These are phyloP conservation scores for Metschnikowia orientalis DNA, from an alignment of 805 yeast species.

Conservation along the genomic window DNA sequence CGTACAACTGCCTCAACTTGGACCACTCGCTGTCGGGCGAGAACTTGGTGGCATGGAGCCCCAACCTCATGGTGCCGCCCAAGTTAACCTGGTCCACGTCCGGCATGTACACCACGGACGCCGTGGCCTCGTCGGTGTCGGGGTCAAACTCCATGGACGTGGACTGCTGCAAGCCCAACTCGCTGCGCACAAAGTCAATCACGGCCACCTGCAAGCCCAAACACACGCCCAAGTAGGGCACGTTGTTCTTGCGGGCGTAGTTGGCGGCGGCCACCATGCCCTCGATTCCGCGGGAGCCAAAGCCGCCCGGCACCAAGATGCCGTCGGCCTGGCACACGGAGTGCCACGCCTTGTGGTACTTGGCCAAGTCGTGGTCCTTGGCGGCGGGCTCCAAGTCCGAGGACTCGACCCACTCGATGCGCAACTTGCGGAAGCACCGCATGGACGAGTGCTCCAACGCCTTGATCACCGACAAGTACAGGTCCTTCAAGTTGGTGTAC, in stretches of 20 bases:
- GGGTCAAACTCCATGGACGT: conserved; percentile 81
- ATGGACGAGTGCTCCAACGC: conserved; percentile 93
- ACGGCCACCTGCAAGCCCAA: conserved; percentile 96
- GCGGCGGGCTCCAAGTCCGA: conserved; percentile 77
- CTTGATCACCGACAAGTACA: conserved; percentile 91
- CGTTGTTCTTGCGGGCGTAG: conserved; percentile 94
- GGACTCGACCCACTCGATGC: conserved; percentile 95
- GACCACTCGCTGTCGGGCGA: conserved; percentile 62
- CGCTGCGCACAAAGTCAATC: conserved; percentile 83
- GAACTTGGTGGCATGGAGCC: conserved; percentile 86
- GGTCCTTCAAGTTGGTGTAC: conserved; percentile 92
- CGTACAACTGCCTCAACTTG: conserved; percentile 72
- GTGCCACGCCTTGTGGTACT: conserved; percentile 95
- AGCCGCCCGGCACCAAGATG: conserved; percentile 97
- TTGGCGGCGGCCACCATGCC: conserved; percentile 97
- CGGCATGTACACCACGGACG: conserved; percentile 95
- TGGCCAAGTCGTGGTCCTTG: conserved; percentile 59
- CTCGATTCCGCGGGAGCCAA: conserved; percentile 95
- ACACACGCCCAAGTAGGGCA: conserved; percentile 96
- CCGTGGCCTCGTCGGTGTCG: conserved; percentile 53
- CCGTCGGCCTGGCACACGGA: conserved; percentile 91
- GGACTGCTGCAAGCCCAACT: conserved; percentile 62
- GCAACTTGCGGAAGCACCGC: conserved; percentile 78
- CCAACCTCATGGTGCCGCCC: conserved; percentile 99
- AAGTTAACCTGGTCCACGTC: conserved; percentile 92